A percentile compares a stretch with the other conserved stretches of the same genome.
Evolutionary conservation across 345 rosid genomes (phyloP).

Genomic region (Populus pruinosa): DNA sequence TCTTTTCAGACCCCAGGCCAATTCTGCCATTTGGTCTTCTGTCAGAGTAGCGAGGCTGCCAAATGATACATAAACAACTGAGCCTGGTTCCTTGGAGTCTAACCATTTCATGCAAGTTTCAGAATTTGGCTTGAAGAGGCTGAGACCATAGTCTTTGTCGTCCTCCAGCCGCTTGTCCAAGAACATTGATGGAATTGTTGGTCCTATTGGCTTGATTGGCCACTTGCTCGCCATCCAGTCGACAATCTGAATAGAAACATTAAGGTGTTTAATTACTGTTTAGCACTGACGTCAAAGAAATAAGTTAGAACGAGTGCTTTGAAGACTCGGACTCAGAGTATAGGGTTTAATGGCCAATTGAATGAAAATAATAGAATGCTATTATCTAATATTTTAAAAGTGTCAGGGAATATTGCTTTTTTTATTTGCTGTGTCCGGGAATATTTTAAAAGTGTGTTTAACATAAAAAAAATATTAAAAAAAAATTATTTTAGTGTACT

Average conservation of each 20-base stretch:
- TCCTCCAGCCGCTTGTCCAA: conserved; percentile 26
- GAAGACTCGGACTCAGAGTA: too few relatives aligned
- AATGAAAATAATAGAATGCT: neutral
- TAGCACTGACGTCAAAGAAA: too few relatives aligned
- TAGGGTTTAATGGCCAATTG: neutral
- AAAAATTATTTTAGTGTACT: too few relatives aligned
- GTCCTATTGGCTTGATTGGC: conserved; percentile 27
- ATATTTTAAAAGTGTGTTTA: too few relatives aligned
- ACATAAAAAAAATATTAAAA: too few relatives aligned
- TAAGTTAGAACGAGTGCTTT: too few relatives aligned
- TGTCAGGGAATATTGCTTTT: too few relatives aligned
- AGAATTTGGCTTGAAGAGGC: conserved; percentile 30
- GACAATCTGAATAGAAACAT: conserved; percentile 11
- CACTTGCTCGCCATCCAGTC: conserved; percentile 26
- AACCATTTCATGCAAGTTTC: conserved; percentile 47
- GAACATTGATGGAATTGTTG: conserved; percentile 33
- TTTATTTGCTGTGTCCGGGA: too few relatives aligned
- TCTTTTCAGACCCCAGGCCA: conserved; percentile 44
- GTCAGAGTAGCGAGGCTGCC: conserved; percentile 50
- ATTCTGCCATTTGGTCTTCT: conserved; percentile 48
- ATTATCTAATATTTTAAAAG: too few relatives aligned
- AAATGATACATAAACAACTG: conserved; percentile 57
- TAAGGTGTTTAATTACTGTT: neutral
- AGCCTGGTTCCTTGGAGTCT: conserved; percentile 39
- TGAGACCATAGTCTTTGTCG: conserved; percentile 34